Conservation (phyloP, 805 yeast genomes). For the Saturnispora sekii region DNA sequence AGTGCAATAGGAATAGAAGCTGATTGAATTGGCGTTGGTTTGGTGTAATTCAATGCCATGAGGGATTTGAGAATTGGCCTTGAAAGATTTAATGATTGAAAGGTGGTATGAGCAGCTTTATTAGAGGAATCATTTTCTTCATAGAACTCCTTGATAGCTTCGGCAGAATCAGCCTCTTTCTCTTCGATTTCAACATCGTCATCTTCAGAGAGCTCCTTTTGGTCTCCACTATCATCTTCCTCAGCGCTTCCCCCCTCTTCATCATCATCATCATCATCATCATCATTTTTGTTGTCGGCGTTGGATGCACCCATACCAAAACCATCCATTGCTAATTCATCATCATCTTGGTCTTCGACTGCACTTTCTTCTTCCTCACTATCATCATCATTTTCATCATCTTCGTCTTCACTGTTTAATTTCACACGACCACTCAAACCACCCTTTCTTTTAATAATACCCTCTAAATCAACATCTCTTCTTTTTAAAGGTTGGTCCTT, state of each 20-base stretch:
- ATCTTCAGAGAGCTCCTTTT: constrained; percentile 21
- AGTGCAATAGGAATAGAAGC: constrained; percentile 90
- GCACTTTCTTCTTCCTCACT: constrained; percentile 30
- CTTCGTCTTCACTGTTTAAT: constrained; percentile 26
- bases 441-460: constrained; percentile 80
- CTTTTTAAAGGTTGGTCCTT: constrained; percentile 17
- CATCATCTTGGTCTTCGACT: constrained; percentile 21
- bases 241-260: constrained; percentile 28
- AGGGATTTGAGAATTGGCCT: constrained; percentile 86
- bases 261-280: constrained; percentile 19
- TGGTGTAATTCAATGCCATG: constrained; percentile 68
- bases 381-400: constrained; percentile 27
- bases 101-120: constrained; percentile 46
- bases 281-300: constrained; percentile 20
- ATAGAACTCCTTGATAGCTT: constrained; percentile 73
- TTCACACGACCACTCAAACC: constrained; percentile 32
- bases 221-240: constrained; percentile 24
- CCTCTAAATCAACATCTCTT: constrained; percentile 77
- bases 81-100: constrained; percentile 71
- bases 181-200: constrained; percentile 29
- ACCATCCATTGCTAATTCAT: constrained; percentile 34
- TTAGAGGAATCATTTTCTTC: constrained; percentile 41
- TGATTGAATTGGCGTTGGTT: constrained; percentile 90
- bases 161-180: constrained; percentile 53
- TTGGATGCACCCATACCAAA: constrained; percentile 29